Base-by-base conservation (phyloP, 2,329 filamentous ascomycete species). In the Talaromyces amestolkiae region DNA sequence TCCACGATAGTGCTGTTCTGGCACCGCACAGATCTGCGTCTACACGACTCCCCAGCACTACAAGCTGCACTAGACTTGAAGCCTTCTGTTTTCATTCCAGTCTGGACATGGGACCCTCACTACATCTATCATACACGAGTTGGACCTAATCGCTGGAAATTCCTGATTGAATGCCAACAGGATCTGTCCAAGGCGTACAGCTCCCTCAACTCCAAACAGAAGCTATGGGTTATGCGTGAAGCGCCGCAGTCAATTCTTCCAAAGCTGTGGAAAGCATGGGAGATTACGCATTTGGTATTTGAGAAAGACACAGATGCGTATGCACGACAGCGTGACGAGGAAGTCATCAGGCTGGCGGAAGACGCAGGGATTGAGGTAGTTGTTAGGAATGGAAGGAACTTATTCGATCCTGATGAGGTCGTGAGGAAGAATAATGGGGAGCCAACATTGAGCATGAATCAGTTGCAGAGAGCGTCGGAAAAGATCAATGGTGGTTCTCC, bases 71-170 rank as follows among this genome's bases (percentile, higher is more conserved):
- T 93, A 8, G 88, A 90, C 65, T 81, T 93, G 7, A 82, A 90
- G 0, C 89, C 90, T 1, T 84, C 85, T 61, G 86, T 84, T 22
- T 79, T 93, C 31, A 93, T 89, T 81, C 90, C 90, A 0, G 85
- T 93, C 54, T 93, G 91, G 83, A 91, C 88, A 1, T 93, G 90
- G 89, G 90, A 92, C 73, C 90, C 90, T 65, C 89, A 93, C 74
- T 93, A 93, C 73, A 89, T 93, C 31, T 92, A 92, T 73, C 84
- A 84, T 37, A 86, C 88, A 0, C 84, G 90, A 65, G 89, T 89
- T 4, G 89, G 89, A 0, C 80, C 86, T 9, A 93, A 93, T 71
- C 82, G 91, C 69, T 93, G 89, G 88, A 87, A 91, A 70, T 93
- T 89, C 72, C 76, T 92, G 80, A 82, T 92, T 27, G 90, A 93